Base-by-base conservation (phyloP, 2,329 filamentous ascomycete genomes). In the Fulvia fulva region DNA sequence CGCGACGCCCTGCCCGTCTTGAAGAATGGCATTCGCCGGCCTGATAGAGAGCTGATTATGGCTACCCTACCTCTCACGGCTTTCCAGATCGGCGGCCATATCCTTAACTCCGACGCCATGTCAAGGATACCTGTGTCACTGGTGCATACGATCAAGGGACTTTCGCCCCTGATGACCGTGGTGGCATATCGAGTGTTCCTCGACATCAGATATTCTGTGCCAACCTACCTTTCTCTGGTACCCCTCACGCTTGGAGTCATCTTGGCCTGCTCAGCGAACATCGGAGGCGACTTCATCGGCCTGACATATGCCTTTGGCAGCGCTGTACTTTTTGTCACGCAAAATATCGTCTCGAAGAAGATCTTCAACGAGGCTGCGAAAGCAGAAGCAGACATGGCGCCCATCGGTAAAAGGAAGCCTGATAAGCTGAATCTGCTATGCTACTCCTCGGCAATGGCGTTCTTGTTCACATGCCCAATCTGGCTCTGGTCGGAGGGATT, bases 341-440 rank as follows among this genome's bases (percentile, higher is more conserved):
- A 99, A 72, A 99, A 99, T 71, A 99, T 99, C 57, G 96, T 97
- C 65, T 97, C 93, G 21, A 99, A 99, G 76, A 90, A 91, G 65
- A 85, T 99, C 9, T 99, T 99, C 80, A 99, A 97, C 73, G 92
- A 97, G 71, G 91, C 90, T 6, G 88, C 91, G 6, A 87, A 87
- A 58, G 89, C 90, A 1, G 93, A 97, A 75, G 85, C 87, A 7
- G 90, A 96, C 55, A 77, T 79, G 1, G 83, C 83, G 0, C 80
- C 82, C 0, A 76, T 80, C 12, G 82, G 83, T 56, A 83, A 85
- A 45, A 86, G 87, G 61, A 97, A 96, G 75, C 83, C 97, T 19
- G 94, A 99, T 77, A 99, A 99, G 77, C 84, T 99, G 43, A 99
- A 99, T 71, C 80, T 99, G 19, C 81, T 99, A 3, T 97, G 90